phyloP scores from a whole-genome alignment of 148 eudicot species.

The Bassia scoparia region DNA sequence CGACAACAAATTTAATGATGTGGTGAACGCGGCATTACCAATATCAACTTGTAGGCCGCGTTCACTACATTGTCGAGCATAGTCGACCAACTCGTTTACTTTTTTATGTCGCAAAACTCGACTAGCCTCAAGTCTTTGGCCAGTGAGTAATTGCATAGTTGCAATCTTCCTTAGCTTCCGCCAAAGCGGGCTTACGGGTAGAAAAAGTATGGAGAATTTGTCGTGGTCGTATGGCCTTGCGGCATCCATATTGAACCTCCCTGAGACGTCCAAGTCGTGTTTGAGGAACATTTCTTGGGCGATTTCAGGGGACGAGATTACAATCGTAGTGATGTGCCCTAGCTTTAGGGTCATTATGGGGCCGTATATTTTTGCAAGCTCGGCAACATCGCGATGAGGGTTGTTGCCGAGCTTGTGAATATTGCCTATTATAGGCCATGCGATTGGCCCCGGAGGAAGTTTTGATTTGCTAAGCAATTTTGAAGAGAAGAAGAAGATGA shows the following conservation, averaged over 20 bases:
- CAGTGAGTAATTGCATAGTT: constrained; percentile 22
- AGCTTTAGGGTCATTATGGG: constrained; percentile 47
- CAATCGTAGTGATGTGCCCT: constrained; percentile 34
- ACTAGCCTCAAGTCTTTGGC: constrained; percentile 12
- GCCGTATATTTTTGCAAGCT: constrained; percentile 35
- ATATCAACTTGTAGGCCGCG: constrained; percentile 18
- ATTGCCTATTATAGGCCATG: constrained; percentile 45
- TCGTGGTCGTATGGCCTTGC: constrained; percentile 1
- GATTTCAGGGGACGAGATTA: constrained; percentile 28
- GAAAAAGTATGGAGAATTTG: constrained; percentile 20
- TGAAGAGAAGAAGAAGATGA: not conserved
- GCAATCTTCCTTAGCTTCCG: constrained; percentile 21
- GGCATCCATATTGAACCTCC: constrained; percentile 14
- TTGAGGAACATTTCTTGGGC: constrained; percentile 29
- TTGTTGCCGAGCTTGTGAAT: constrained; percentile 32
- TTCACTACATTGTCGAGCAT: not conserved
- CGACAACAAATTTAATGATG: constrained; percentile 25
- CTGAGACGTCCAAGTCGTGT: constrained; percentile 25
- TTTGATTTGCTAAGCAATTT: not conserved
- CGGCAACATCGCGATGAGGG: constrained; percentile 36
- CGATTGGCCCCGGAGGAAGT: constrained; percentile 43
- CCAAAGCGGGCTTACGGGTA: constrained; percentile 25
- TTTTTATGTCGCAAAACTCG: constrained; percentile 22
- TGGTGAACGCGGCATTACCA: constrained; percentile 28
- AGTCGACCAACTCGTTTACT: constrained; percentile 20